Evolutionary conservation across 192 early-diverging fungal genomes (phyloP), one percentile per base, ranked within the genome.

Genomic region (Entophlyctis luteolus): DNA sequence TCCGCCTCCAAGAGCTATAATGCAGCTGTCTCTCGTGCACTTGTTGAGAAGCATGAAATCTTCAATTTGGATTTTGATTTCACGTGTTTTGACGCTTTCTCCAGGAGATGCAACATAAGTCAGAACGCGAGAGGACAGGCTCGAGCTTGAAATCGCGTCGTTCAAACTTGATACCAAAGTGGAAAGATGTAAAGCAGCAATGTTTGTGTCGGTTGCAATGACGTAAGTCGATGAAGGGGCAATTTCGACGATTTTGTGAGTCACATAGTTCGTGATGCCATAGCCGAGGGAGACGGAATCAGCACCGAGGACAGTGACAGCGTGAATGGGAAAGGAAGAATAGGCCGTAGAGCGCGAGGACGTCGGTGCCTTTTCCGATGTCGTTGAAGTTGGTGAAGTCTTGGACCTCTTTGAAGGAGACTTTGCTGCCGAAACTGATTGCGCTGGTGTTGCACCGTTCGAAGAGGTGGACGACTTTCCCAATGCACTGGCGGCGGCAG

Each of bases 1-100:
- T 3, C 96, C 96, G 39, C 95, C 96, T 62, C 96, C 96, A 46
- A 99, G 83, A 0, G 95, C 95, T 32, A 99, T 74, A 45, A 99
- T 81, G 63, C 90, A 89, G 1, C 93, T 91, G 72, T 99, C 96
- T 47, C 96, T 84, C 29, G 94, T 96, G 73, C 94, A 95, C 18
- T 83, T 82, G 46, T 92, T 59, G 20, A 70, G 65, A 22, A 99
- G 84, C 74, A 95, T 84, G 80, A 86, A 99, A 78, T 99, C 95
- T 71, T 99, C 95, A 54, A 96, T 90, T 22, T 75, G 75, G 46
- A 81, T 87, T 79, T 96, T 99, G 23, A 82, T 88, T 39, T 86
- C 88, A 28, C 96, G 77, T 39, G 92, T 92, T 81, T 96, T 98
- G 71, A 85, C 84, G 29, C 82, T 66, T 76, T 98, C 96, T 22